These are phyloP conservation scores for Rosa persica DNA, from an alignment of 306 rosid genomes.

Conservation along the genomic window DNA sequence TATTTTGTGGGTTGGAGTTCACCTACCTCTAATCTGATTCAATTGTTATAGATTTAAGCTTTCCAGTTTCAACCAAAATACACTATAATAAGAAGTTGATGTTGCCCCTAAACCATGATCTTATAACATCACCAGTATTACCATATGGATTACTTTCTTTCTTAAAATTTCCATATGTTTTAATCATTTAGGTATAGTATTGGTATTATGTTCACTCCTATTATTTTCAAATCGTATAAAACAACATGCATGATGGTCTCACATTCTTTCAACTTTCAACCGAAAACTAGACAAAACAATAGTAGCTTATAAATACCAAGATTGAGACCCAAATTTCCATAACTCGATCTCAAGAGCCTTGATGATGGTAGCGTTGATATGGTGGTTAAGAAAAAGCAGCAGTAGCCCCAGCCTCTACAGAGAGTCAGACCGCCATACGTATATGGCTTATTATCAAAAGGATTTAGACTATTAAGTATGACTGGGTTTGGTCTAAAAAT, in stretches of 20 bases:
- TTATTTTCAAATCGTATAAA: neutral
- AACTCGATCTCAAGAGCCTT: conserved; percentile 5
- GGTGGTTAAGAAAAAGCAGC: conserved; percentile 52
- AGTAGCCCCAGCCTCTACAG: conserved; percentile 18
- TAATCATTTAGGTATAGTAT: neutral
- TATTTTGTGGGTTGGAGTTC: neutral
- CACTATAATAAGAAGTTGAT: neutral
- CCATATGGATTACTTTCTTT: neutral
- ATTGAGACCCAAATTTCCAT: conserved; percentile 17
- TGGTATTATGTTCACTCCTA: neutral
- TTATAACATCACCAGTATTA: neutral
- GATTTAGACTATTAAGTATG: neutral
- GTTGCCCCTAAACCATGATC: neutral
- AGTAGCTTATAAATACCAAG: neutral
- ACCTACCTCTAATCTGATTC: conserved; percentile 19
- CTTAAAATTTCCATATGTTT: neutral
- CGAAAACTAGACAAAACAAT: no score
- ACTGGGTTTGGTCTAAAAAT: neutral
- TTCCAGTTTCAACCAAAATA: neutral
- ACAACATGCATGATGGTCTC: neutral
- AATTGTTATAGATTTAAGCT: neutral
- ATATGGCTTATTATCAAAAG: conserved; percentile 3
- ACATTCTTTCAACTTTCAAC: neutral
- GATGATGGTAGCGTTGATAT: conserved; percentile 36
- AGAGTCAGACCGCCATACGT: neutral